Conservation (phyloP, 768 basidiomycete genomes). For the Lentinula edodes region DNA sequence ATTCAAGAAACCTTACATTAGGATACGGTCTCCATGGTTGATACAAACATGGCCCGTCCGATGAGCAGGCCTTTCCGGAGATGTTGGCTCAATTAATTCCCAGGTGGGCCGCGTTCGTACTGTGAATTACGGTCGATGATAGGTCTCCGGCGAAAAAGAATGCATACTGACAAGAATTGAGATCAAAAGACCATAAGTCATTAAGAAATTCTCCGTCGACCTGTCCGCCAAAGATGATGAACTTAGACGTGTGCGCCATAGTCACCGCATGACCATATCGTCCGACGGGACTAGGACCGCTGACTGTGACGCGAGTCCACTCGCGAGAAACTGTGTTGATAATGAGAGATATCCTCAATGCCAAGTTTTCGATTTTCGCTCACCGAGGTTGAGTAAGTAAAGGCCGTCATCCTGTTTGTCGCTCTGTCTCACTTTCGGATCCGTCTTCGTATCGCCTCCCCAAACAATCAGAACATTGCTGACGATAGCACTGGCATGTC, state of each 20-base stretch:
- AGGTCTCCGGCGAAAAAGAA: background rate
- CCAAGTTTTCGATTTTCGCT: constrained; percentile 24
- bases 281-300: constrained; percentile 75
- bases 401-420: constrained; percentile 90
- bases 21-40: constrained; percentile 75
- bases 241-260: constrained; percentile 79
- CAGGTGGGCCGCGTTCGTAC: constrained; percentile 83
- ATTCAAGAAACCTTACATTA: constrained; percentile 53
- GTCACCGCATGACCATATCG: constrained; percentile 95
- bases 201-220: constrained; percentile 92
- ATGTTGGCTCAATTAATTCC: constrained; percentile 69
- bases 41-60: constrained; percentile 92
- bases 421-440: constrained; percentile 47
- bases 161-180: constrained; percentile 74
- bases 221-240: constrained; percentile 96
- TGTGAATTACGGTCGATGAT: constrained; percentile 22
- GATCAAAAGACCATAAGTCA: constrained; percentile 94
- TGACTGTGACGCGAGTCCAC: constrained; percentile 85
- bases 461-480: constrained; percentile 95
- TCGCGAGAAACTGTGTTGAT: constrained; percentile 71
- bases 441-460: constrained; percentile 95
- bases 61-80: constrained; percentile 62
- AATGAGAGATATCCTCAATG: constrained; percentile 4
- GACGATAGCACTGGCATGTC: constrained; percentile 93
- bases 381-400: constrained; percentile 92